Evolutionary conservation across 2,329 filamentous ascomycete species (phyloP).

Genomic region (Podosphaera aphanis): DNA sequence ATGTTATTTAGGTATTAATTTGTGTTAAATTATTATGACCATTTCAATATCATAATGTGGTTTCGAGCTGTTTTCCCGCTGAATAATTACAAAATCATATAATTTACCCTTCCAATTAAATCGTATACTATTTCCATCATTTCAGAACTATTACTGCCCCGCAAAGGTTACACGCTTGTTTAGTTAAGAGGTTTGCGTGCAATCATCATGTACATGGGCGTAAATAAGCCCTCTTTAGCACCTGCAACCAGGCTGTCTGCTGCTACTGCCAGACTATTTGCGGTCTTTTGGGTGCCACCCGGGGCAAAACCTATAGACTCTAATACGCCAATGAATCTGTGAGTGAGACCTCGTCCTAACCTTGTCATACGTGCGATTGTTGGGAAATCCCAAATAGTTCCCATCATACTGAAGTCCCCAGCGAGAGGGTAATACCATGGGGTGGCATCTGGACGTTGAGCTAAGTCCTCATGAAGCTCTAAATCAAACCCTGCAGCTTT

Average conservation of each 20-base stretch:
- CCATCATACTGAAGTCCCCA: conserved; percentile 67
- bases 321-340: conserved; percentile 54
- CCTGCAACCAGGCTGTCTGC: conserved; percentile 73
- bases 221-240: conserved; percentile 77
- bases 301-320: conserved; percentile 63
- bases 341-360: conserved; percentile 51
- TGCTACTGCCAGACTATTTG: conserved; percentile 60
- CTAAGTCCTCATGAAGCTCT: conserved; percentile 68
- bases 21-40: not conserved
- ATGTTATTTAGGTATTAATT: too few species aligned
- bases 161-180: not conserved
- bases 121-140: too few species aligned
- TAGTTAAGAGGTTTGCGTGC: conserved; percentile 47
- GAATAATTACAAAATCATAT: too few species aligned
- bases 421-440: conserved; percentile 93
- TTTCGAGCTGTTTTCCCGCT: too few species aligned
- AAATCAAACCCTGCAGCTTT: conserved; percentile 73
- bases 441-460: conserved; percentile 47
- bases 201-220: conserved; percentile 95
- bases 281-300: conserved; percentile 75
- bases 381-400: conserved; percentile 52
- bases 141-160: too few species aligned
- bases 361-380: conserved; percentile 81
- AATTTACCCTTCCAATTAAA: too few species aligned
- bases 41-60: too few species aligned